Base-by-base conservation (phyloP, 108 stramenopile species). In the Skeletonema potamos region DNA sequence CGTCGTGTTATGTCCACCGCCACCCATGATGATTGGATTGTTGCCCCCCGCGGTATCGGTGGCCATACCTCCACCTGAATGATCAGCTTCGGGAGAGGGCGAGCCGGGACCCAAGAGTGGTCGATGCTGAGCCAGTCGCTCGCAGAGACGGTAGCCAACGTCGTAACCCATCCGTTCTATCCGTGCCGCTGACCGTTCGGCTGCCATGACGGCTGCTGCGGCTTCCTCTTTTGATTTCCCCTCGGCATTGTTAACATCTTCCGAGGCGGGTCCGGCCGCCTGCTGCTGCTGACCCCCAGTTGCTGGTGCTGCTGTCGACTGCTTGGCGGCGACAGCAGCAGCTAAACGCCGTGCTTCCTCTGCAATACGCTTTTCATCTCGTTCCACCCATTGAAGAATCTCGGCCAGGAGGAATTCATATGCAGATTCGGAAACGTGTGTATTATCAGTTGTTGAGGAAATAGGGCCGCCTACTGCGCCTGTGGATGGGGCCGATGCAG, bases 151-250 rank as follows among this genome's bases (percentile, higher is more conserved):
- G 73, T 87, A 96, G 17, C 97, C 97, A 8, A 96, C 92, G 33
- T 83, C 84, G 58, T 87, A 97, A n/a, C 97, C 97, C 75, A 96
- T 92, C n/a, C 88, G 82, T 82, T 97, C 97, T 70, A 96, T 82
- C 60, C 88, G 86, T 54, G 93, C 89, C 3, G 91, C 91, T 0
- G 88, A 83, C 68, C 85, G 85, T 83, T 94, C 93, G 7, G 86
- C 84, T 27, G 77, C 70, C 74, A 83, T 79, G 33, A 79, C 79
- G 24, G 72, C 66, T 6, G 72, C 78, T 22, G 65, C 74, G 20
- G 59, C 66, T 27, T 58, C 74, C 15, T 30, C 54, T 7, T 60
- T 36, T 17, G 77, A 20, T 29, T 58, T 66, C 4, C 24, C 56
- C 15, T 28, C 68, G 18, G 20, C 68, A n/a, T 62, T 10, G 30